phyloP scores from a whole-genome alignment of 495 filamentous ascomycete genomes.

The Cryomyces antarcticus region DNA sequence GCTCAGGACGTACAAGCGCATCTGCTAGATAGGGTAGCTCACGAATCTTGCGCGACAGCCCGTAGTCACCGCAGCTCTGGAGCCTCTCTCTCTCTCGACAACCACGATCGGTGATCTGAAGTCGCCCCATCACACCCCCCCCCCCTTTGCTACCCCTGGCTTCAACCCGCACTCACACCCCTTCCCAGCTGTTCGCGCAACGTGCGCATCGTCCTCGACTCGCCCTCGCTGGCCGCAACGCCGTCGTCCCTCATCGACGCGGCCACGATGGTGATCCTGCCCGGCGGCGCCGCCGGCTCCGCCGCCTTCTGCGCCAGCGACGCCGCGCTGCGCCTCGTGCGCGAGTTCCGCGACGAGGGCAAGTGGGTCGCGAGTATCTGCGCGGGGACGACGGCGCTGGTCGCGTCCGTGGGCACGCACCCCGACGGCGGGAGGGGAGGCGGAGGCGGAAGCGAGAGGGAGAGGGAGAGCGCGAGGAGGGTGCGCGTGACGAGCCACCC shows the following conservation, averaged over 20 bases:
- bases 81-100: no score
- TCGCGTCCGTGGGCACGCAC: conserved; percentile 1
- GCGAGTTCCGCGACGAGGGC: conserved; percentile 3
- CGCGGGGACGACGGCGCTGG: conserved; percentile 14
- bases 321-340: conserved; percentile 2
- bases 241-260: no score
- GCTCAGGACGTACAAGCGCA: no score
- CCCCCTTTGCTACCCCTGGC: neutral
- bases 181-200: conserved; percentile 7
- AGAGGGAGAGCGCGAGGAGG: neutral
- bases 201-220: conserved; percentile 13
- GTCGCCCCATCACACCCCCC: neutral
- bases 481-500: conserved; percentile 13
- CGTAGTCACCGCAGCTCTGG: no score
- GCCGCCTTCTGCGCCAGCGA: no score
- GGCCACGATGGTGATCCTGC: no score
- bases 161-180: neutral
- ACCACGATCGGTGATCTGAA: neutral
- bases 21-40: no score
- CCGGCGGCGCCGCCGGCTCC: no score
- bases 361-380: conserved; percentile 12
- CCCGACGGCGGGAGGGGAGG: neutral
- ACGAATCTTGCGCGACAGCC: no score
- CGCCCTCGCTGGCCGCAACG: neutral
- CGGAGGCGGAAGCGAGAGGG: neutral